Evolutionary conservation across 148 eudicot species (phyloP).

Genomic region (Spergularia marina): DNA sequence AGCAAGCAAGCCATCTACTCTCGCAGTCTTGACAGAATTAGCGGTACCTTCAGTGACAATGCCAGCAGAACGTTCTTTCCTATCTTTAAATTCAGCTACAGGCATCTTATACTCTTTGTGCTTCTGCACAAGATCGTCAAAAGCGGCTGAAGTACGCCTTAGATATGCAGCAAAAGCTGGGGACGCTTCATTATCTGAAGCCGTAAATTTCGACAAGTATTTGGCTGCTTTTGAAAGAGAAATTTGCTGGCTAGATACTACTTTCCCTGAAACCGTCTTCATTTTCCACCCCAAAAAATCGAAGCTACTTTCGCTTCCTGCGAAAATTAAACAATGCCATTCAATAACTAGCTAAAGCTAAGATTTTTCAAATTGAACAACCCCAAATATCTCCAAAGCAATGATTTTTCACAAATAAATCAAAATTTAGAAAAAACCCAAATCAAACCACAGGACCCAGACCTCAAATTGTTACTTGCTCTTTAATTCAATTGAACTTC

Average conservation of each 20-base stretch:
- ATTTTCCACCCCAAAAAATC: conserved; percentile 17
- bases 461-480: too few relatives aligned
- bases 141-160: conserved; percentile 48
- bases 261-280: conserved; percentile 50
- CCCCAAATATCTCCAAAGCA: background rate
- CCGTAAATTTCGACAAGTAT: conserved; percentile 42
- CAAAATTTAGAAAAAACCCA: background rate
- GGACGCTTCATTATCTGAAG: conserved; percentile 55
- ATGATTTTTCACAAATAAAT: background rate
- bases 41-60: background rate
- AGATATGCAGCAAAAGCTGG: conserved; percentile 43
- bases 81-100: background rate
- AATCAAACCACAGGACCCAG: too few relatives aligned
- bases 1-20: conserved; percentile 9
- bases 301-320: conserved; percentile 12
- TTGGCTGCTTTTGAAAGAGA: conserved; percentile 54
- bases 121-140: conserved; percentile 41
- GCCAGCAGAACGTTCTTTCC: conserved; percentile 5
- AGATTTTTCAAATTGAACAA: background rate
- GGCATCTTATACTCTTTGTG: conserved; percentile 34
- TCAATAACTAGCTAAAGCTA: background rate
- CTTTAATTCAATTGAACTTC: too few relatives aligned
- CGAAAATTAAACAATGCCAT: background rate
- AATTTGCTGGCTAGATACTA: conserved; percentile 40
- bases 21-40: background rate